These are phyloP conservation scores for Aspergillus calidoustus DNA, from an alignment of 2,329 filamentous ascomycete genomes.

Conservation along the genomic window DNA sequence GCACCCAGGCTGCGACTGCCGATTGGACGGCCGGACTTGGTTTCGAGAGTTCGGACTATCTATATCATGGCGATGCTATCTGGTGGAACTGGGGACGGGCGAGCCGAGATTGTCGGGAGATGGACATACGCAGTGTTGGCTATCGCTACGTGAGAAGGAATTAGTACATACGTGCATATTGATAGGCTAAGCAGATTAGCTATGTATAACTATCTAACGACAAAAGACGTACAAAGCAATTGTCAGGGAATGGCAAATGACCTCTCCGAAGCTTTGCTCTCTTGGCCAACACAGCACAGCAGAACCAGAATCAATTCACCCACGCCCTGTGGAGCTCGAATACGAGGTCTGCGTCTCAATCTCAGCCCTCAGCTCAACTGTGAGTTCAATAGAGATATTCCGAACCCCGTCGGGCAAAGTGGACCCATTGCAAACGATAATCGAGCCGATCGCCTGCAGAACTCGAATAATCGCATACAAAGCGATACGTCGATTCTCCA, in stretches of 20 bases:
- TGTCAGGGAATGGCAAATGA: not conserved
- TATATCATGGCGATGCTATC: not conserved
- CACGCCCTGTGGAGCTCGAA: not conserved
- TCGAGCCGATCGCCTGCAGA: not conserved
- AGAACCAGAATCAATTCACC: not conserved
- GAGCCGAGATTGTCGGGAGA: not conserved
- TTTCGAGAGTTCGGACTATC: not conserved
- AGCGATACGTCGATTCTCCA: not conserved
- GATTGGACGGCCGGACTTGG: not conserved
- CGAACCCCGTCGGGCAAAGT: not conserved
- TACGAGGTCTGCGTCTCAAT: not conserved
- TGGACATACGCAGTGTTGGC: not conserved
- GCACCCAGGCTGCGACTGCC: not conserved
- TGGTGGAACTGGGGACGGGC: not conserved
- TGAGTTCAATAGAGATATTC: not conserved
- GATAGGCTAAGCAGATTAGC: too few relatives aligned
- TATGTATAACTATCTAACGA: not conserved
- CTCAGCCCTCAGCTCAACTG: not conserved
- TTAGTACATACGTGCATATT: too few relatives aligned
- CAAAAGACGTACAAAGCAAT: not conserved
- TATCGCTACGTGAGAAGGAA: not conserved
- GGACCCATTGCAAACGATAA: not conserved
- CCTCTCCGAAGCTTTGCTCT: not conserved
- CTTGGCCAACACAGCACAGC: not conserved
- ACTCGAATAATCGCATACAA: not conserved